These are phyloP conservation scores for Podaxis sp. DNA, from an alignment of 768 basidiomycete species.

Conservation along the genomic window DNA sequence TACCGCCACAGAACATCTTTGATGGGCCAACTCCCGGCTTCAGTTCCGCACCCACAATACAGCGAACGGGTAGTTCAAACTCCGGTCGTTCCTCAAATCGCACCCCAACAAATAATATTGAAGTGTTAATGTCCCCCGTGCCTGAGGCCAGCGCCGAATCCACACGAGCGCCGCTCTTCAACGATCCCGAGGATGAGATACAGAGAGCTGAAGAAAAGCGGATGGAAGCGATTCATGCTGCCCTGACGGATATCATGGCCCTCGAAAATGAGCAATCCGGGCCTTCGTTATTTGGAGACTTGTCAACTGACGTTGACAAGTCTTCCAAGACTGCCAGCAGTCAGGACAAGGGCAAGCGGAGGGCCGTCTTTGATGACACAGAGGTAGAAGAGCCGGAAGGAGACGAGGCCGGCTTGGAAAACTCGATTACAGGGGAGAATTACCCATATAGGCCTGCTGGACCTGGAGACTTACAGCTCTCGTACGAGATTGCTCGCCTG, in stretches of 20 bases:
- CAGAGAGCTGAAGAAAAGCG: conserved; percentile 76
- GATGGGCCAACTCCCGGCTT: conserved; percentile 38
- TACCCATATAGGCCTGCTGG: conserved; percentile 74
- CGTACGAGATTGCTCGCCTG: conserved; percentile 82
- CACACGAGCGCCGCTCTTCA: conserved; percentile 76
- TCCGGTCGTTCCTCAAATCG: conserved; percentile 36
- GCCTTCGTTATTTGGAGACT: conserved; percentile 18
- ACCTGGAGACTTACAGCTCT: conserved; percentile 87
- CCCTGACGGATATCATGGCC: conserved; percentile 93
- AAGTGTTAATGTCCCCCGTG: conserved; percentile 79
- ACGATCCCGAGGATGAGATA: conserved; percentile 72
- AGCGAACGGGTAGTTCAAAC: conserved; percentile 39
- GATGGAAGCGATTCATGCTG: conserved; percentile 96
- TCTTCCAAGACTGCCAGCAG: conserved; percentile 8
- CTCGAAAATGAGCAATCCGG: conserved; percentile 52
- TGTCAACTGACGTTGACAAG: conserved; percentile 16
- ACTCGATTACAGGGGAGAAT: conserved; percentile 26
- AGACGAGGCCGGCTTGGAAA: conserved; percentile 41
- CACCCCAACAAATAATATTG: conserved; percentile 57
- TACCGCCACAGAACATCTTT: conserved; percentile 20
- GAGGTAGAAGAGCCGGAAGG: conserved; percentile 50
- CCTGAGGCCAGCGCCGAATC: conserved; percentile 49
- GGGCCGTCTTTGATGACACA: conserved; percentile 32
- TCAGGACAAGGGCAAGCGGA: conserved; percentile 14
- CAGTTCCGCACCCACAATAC: conserved; percentile 36